Evolutionary conservation across 768 basidiomycete species (phyloP), one percentile per base, ranked within the genome.

Genomic region (Gyrodon lividus): DNA sequence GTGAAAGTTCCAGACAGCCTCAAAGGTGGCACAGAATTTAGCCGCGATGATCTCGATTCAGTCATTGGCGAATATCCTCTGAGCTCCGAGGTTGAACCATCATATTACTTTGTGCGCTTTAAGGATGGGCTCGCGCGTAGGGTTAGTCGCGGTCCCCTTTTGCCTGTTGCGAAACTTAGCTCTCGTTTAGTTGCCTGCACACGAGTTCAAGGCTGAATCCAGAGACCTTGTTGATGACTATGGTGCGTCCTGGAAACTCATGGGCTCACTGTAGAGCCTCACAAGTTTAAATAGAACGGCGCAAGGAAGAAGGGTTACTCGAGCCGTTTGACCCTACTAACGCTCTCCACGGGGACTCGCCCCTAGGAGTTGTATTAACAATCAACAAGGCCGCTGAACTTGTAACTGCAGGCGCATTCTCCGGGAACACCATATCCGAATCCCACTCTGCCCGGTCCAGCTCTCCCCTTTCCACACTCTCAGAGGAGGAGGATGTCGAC

Each of bases 61-160:
- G 72, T 89, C 23, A 76, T 88, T 52, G 86, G 86, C 6, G 83
- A 87, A 62, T 76, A 77, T 53, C 65, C 59, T 3, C 35, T 59
- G 19, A 53, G 52, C 17, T 46, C 39, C 10, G 67, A 75, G 5
- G 67, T 61, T 6, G 60, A 57, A 19, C 61, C 65, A n/a, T 61
- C 72, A 16, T 86, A 75, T 60, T 88, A 83, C 63, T 90, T 78
- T 67, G 87, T 81, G 38, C 76, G 79, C 31, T 79, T 76, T 55
- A 66, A 70, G 40, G 77, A 77, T 16, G 86, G 83, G n/a, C 76
- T 81, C 24, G 76, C 78, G 10, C 74, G 78, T 58, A 82, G 77
- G 70, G 87, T 86, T 52, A 50, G 76, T 63, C 39, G 23, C 17
- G 20, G 30, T 10, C 44, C 28, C 31, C 16, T 41, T 4, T 38